These are phyloP conservation scores for Ceratocystis huliohia DNA, from an alignment of 2,329 filamentous ascomycete species.

Conservation along the genomic window DNA sequence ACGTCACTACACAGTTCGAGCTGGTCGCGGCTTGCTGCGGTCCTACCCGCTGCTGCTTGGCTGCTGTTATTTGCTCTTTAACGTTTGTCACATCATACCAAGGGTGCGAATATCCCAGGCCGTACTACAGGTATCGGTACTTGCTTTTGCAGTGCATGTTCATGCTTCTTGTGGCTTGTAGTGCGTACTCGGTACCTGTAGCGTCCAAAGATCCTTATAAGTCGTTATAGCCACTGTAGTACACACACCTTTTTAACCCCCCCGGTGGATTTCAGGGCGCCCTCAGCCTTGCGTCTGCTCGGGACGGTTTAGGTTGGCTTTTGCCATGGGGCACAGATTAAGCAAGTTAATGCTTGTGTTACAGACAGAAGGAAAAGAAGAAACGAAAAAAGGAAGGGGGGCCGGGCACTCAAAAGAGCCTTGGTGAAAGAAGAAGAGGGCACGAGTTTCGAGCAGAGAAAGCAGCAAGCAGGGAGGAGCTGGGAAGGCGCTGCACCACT, in stretches of 20 bases:
- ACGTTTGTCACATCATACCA: not conserved
- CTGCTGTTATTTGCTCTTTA: not conserved
- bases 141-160: too few species aligned
- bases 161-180: too few species aligned
- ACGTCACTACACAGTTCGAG: not conserved
- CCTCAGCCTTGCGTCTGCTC: conserved; percentile 3
- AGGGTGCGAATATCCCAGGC: not conserved
- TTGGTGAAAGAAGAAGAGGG: not conserved
- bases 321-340: not conserved
- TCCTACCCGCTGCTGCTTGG: not conserved
- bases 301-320: not conserved
- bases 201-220: not conserved
- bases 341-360: not conserved
- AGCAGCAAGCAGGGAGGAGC: too few species aligned
- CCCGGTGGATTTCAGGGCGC: conserved; percentile 3
- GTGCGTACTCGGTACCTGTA: not conserved
- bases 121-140: too few species aligned
- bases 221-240: not conserved
- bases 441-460: not conserved
- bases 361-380: not conserved
- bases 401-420: not conserved
- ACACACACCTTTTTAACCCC: not conserved
- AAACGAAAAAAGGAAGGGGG: not conserved
- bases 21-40: not conserved
- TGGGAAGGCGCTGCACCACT: too few species aligned